phyloP scores from a whole-genome alignment of 2,329 filamentous ascomycete genomes.

The Aspergillus sp. region DNA sequence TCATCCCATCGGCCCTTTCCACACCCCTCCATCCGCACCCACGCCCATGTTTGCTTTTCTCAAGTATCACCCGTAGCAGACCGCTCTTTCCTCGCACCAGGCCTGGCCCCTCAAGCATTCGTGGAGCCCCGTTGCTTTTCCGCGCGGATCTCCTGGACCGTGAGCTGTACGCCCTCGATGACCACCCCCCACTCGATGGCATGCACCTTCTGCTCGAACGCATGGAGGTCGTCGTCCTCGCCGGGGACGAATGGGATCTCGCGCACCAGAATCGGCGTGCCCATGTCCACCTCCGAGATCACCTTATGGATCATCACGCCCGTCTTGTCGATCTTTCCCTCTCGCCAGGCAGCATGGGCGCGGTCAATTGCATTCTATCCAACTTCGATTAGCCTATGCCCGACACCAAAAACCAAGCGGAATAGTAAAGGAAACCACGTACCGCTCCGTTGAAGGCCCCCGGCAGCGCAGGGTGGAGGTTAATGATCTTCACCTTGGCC shows the following conservation, averaged over 20 bases:
- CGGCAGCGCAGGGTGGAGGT: constrained; percentile 74
- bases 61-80: neutral
- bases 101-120: neutral
- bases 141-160: constrained; percentile 31
- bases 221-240: constrained; percentile 62
- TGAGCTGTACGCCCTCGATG: constrained; percentile 62
- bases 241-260: constrained; percentile 65
- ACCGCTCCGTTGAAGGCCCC: constrained; percentile 73
- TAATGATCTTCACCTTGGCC: constrained; percentile 69
- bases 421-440: constrained; percentile 18
- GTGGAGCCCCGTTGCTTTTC: constrained; percentile 15
- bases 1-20: neutral
- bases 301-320: constrained; percentile 92
- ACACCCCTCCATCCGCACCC: neutral
- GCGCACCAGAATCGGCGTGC: constrained; percentile 67
- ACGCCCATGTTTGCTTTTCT: neutral
- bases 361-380: constrained; percentile 67
- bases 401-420: neutral
- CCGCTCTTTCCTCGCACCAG: neutral
- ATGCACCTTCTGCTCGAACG: constrained; percentile 73
- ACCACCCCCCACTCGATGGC: constrained; percentile 74
- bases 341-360: constrained; percentile 71
- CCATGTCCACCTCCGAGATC: constrained; percentile 75
- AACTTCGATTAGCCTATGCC: neutral
- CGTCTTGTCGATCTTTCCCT: constrained; percentile 64